phyloP scores from a whole-genome alignment of 768 basidiomycete genomes.

The Hygrocybe punicea region DNA sequence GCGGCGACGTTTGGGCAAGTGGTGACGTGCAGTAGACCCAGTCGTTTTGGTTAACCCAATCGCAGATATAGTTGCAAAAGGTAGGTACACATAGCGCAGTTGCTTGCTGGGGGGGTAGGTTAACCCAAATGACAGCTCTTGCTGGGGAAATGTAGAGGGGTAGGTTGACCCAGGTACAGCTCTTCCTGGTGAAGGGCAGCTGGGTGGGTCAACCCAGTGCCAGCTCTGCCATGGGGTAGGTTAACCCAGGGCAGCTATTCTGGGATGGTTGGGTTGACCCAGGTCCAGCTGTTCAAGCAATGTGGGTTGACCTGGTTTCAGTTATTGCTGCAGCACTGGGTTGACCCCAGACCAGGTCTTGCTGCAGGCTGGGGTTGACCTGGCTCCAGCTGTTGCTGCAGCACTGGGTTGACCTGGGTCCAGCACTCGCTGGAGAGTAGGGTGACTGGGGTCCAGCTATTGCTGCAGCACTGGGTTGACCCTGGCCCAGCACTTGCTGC shows the following conservation, averaged over 20 bases:
- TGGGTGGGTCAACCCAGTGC: background rate
- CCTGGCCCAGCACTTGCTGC: no score
- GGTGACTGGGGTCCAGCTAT: no score
- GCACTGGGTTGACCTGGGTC: no score
- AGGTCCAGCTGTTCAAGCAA: background rate
- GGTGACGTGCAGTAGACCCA: background rate
- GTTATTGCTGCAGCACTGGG: background rate
- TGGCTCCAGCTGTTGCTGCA: no score
- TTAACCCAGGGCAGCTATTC: no score
- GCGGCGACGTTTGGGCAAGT: no score
- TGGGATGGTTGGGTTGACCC: background rate
- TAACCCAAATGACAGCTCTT: background rate
- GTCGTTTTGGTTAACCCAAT: background rate
- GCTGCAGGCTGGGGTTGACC: no score
- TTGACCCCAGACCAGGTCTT: no score
- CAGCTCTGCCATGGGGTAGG: no score
- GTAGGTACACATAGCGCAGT: background rate
- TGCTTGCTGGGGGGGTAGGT: background rate
- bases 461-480: no score
- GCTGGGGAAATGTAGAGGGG: background rate
- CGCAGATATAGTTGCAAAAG: background rate
- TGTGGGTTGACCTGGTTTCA: background rate
- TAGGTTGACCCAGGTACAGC: background rate
- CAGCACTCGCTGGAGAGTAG: no score
- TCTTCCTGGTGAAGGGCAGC: background rate